These are phyloP conservation scores for Trebouxia sp. DNA, from an alignment of 139 green algal genomes.

Conservation along the genomic window DNA sequence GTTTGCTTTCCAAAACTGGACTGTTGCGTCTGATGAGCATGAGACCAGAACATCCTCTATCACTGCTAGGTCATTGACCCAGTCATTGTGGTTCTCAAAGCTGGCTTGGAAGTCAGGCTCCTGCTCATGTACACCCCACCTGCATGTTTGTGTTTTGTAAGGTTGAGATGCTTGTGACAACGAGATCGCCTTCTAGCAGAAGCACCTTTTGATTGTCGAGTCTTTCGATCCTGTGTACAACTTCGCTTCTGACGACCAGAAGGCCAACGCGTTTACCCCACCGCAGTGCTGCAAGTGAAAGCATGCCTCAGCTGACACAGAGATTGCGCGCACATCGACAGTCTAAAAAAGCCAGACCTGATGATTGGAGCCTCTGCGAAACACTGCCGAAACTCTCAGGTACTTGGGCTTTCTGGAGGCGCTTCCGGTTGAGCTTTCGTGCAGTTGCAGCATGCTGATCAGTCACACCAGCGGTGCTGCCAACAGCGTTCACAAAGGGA, in stretches of 20 bases:
- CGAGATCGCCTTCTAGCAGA: neutral
- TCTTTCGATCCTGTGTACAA: conserved; percentile 55
- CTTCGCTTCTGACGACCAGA: conserved; percentile 12
- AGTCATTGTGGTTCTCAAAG: conserved; percentile 47
- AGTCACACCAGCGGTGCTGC: neutral
- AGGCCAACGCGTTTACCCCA: conserved; percentile 44
- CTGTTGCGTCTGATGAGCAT: conserved; percentile 43
- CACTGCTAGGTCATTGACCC: conserved; percentile 46
- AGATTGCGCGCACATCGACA: neutral
- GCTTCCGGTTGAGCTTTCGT: neutral
- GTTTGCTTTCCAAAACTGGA: conserved; percentile 40
- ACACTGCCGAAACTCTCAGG: neutral
- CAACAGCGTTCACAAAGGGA: too few relatives aligned
- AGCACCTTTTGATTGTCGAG: conserved; percentile 39
- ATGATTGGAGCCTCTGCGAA: neutral
- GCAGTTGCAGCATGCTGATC: conserved; percentile 6
- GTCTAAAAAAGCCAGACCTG: neutral
- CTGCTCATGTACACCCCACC: neutral
- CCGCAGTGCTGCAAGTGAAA: conserved; percentile 41
- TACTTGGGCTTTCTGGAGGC: neutral
- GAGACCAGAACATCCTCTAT: conserved; percentile 44
- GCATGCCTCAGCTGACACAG: neutral
- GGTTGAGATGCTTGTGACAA: neutral
- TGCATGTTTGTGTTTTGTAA: neutral
- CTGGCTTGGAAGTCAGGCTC: conserved; percentile 6